Base-by-base conservation (phyloP, 2,329 filamentous ascomycete species). In the Epichloe sp. region DNA sequence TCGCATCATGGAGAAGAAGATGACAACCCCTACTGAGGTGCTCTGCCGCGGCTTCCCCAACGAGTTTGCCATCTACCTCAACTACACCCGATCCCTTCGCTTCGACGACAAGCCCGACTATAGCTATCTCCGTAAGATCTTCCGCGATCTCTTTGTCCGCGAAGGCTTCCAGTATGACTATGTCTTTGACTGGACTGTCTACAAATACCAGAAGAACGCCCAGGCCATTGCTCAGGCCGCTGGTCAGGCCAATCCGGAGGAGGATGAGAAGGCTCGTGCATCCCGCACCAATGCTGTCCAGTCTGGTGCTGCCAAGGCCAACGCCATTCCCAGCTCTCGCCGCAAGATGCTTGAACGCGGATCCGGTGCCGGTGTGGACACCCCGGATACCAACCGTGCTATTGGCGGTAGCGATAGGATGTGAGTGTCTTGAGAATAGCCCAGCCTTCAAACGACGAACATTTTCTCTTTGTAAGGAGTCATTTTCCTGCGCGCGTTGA, bases 1-100 rank as follows among this genome's bases (percentile, higher is more conserved):
- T 74, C 83, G 91, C 58, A 98, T 98, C 75, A 97, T 97, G 91
- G 93, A 98, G 80, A 98, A 98, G 85, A 98, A 98, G 88, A 97
- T 97, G 93, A 98, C 93, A 14, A 98, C 93, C 3, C 90, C 93
- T 8, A 97, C 91, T 61, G 91, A 98, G 73, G 90, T 96, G 47
- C 87, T 98, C 47, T 98, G 93, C 83, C 89, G 91, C 69, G 93
- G 93, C 60, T 97, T 98, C 78, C 93, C 93, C 62, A 96, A 97
- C 71, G 93, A 98, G 75, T 98, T 98, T 63, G 90, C 91, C 75
- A 97, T 97, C 71, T 98, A 98, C 72, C 80, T 98, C 49, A 97
- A 97, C 84, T 97, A 98, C 79, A 97, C 91, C 50, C 88, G 93
- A 56, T 96, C 90, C 52, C 88, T 98, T 59, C 90, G 93, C 62